Evolutionary conservation across 73 alveolate genomes (phyloP).

Genomic region (Stentor coeruleus): DNA sequence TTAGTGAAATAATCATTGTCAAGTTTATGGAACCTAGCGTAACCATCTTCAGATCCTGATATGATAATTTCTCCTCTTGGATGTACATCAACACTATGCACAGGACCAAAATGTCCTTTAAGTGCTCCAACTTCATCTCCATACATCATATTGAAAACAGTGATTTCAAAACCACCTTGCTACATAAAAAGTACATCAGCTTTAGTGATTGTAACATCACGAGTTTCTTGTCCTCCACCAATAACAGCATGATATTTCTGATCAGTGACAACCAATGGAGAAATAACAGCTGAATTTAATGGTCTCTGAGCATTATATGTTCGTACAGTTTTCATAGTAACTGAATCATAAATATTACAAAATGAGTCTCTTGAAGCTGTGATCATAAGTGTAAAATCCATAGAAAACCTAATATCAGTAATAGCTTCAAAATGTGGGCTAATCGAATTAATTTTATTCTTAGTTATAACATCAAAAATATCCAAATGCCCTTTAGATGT

Average conservation of each 20-base stretch:
- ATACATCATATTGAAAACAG: slow-evolving; percentile 49
- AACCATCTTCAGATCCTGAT: slow-evolving; percentile 73
- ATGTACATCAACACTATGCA: slow-evolving; percentile 57
- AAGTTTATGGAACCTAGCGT: slow-evolving; percentile 64
- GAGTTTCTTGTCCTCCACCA: slow-evolving; percentile 84
- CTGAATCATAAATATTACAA: slow-evolving; percentile 62
- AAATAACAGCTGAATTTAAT: slow-evolving; percentile 57
- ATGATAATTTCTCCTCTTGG: slow-evolving; percentile 67
- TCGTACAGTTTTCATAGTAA: slow-evolving; percentile 48
- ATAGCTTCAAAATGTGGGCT: slow-evolving; percentile 59
- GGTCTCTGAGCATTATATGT: slow-evolving; percentile 61
- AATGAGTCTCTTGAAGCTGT: slow-evolving; percentile 71
- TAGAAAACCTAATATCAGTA: slow-evolving; percentile 53
- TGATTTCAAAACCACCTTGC: slow-evolving; percentile 71
- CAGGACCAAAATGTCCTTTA: slow-evolving; percentile 84
- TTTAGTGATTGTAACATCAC: slow-evolving; percentile 72
- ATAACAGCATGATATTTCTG: slow-evolving; percentile 62
- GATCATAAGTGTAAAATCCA: slow-evolving; percentile 60
- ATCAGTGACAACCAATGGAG: slow-evolving; percentile 47
- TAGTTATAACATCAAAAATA: slow-evolving; percentile 38
- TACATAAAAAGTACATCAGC: no score
- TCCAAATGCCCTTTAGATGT: slow-evolving; percentile 58
- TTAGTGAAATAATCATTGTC: slow-evolving; percentile 62
- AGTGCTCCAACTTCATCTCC: slow-evolving; percentile 65
- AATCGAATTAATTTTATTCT: slow-evolving; percentile 16